phyloP scores from a whole-genome alignment of 441 rosid species.

The Aleurites moluccanus region DNA sequence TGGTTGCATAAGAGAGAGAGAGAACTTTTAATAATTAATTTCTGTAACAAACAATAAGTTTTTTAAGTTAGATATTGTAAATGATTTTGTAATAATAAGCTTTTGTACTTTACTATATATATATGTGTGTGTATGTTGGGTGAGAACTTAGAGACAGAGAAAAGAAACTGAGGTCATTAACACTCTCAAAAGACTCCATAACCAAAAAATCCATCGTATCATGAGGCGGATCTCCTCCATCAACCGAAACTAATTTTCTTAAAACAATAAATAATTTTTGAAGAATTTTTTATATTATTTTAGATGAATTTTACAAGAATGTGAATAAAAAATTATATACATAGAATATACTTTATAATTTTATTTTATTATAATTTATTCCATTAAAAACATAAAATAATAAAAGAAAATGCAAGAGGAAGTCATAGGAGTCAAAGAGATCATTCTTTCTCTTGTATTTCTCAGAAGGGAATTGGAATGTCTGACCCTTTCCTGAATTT shows the following conservation, averaged over 20 bases:
- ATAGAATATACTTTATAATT: no score
- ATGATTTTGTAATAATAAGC: constrained; percentile 40
- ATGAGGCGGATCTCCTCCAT: no score
- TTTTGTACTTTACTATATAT: neutral
- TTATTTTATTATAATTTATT: no score
- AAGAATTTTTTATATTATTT: no score
- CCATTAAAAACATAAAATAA: no score
- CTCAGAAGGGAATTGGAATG: no score
- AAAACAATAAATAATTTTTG: no score
- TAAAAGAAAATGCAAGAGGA: neutral
- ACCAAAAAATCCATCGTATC: constrained; percentile 5
- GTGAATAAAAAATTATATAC: no score
- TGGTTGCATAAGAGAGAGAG: constrained; percentile 19
- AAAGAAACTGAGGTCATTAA: constrained; percentile 16
- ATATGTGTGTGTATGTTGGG: neutral
- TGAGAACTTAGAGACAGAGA: constrained; percentile 7
- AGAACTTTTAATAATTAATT: neutral
- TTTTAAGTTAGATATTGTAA: constrained; percentile 15
- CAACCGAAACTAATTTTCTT: no score
- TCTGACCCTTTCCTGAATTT: neutral
- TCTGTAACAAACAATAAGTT: neutral
- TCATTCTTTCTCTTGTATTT: neutral
- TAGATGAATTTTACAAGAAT: no score
- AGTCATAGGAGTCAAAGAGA: constrained; percentile 13
- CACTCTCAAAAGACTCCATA: constrained; percentile 46